Evolutionary conservation across 1,139 yeast genomes (phyloP).

Genomic region (Yamadazyma friedrichii): DNA sequence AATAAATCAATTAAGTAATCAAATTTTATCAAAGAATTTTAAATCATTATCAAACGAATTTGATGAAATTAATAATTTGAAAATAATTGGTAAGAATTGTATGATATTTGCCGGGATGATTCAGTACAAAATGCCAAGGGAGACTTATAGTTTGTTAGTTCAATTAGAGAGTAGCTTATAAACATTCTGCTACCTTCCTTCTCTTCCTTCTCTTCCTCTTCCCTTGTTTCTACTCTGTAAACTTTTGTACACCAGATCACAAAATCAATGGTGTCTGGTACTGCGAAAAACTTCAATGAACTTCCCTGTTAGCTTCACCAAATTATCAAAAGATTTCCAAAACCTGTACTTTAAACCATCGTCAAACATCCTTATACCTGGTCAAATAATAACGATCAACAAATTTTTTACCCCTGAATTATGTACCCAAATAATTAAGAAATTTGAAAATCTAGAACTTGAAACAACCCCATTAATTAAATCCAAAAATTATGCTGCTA

Average conservation of each 20-base stretch:
- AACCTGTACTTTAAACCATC: constrained; percentile 34
- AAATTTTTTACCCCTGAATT: constrained; percentile 43
- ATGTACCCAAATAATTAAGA: constrained; percentile 44
- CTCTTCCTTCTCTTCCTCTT: not conserved
- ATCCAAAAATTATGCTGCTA: constrained; percentile 55
- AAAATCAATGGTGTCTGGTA: not conserved
- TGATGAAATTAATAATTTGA: constrained; percentile 53
- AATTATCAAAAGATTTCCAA: constrained; percentile 18
- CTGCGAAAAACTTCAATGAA: not conserved
- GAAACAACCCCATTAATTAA: constrained; percentile 52
- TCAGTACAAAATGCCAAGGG: constrained; percentile 93
- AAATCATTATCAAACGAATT: constrained; percentile 52
- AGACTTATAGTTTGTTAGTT: constrained; percentile 74
- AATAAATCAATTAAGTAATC: constrained; percentile 58
- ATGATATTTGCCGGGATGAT: constrained; percentile 96
- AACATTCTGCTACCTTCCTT: not conserved
- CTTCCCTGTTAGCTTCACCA: constrained; percentile 16
- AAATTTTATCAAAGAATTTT: constrained; percentile 45
- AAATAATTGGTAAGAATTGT: constrained; percentile 74
- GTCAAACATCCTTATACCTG: constrained; percentile 29
- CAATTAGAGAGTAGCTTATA: constrained; percentile 56
- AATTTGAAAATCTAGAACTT: constrained; percentile 33
- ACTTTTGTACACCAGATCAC: not conserved
- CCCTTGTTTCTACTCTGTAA: not conserved
- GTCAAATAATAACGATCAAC: constrained; percentile 48